A percentile compares a stretch with the other conserved stretches of the same genome.
Conservation (phyloP, 148 eudicot genomes). For the Chenopodium suecicum region DNA sequence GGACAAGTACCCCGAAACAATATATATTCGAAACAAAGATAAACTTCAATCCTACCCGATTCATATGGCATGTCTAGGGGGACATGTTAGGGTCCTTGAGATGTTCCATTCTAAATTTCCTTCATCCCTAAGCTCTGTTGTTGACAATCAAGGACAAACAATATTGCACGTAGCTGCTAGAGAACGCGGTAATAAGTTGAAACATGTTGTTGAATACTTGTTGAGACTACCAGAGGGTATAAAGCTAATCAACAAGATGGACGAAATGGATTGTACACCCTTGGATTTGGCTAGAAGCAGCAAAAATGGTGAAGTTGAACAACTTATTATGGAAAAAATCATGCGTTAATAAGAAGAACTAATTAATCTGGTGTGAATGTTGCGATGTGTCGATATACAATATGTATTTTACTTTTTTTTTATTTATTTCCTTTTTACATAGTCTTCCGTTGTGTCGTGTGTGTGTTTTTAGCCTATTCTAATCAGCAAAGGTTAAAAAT, state of each 20-base stretch:
- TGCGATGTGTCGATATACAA: too few species aligned
- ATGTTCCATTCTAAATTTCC: not conserved
- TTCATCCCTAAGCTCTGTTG: not conserved
- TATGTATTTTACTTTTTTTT: too few species aligned
- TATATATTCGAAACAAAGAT: not conserved
- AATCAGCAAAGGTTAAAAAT: too few species aligned
- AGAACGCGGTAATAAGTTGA: not conserved
- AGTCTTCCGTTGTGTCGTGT: too few species aligned
- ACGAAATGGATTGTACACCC: not conserved
- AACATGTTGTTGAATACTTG: not conserved
- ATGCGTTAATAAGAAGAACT: too few species aligned
- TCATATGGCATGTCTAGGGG: conserved; percentile 17
- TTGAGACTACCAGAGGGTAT: not conserved
- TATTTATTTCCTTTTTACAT: too few species aligned
- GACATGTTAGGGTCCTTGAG: not conserved
- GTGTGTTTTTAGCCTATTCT: too few species aligned
- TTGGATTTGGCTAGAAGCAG: not conserved
- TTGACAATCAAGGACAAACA: not conserved
- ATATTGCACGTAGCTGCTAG: conserved; percentile 1
- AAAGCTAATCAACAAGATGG: not conserved
- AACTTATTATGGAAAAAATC: too few species aligned
- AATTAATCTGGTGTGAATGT: too few species aligned
- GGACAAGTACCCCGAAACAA: not conserved
- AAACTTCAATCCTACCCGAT: conserved; percentile 1
- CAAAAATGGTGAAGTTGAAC: not conserved